Evolutionary conservation across 805 yeast genomes (phyloP).

Genomic region (Ogataea minuta): DNA sequence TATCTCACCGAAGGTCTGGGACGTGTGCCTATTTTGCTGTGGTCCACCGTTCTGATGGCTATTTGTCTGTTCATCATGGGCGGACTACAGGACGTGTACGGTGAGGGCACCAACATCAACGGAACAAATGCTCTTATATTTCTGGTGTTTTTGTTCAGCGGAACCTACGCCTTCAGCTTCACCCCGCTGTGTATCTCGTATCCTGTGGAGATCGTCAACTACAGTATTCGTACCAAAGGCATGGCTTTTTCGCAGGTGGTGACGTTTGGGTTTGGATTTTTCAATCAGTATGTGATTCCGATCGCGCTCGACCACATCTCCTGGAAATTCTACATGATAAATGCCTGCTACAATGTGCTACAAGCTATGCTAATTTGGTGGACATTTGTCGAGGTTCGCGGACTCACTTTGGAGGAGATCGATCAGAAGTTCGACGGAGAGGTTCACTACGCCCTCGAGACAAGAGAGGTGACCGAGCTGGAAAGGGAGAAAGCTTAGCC

Average conservation of each 20-base stretch:
- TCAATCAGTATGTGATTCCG: conserved; percentile 31
- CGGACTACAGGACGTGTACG: conserved; percentile 23
- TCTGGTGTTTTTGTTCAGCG: conserved; percentile 26
- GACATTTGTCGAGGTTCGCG: conserved; percentile 29
- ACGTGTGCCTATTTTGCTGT: conserved; percentile 22
- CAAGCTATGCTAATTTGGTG: conserved; percentile 25
- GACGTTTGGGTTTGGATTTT: conserved; percentile 26
- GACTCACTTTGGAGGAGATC: conserved; percentile 30
- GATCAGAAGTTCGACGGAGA: conserved; percentile 29
- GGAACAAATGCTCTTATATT: conserved; percentile 28
- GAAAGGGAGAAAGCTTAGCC: conserved; percentile 2
- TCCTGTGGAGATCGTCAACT: conserved; percentile 28
- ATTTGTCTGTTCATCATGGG: conserved; percentile 29
- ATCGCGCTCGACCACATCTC: conserved; percentile 28
- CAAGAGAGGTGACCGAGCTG: not conserved
- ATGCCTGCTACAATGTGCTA: conserved; percentile 25
- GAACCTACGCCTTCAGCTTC: conserved; percentile 26
- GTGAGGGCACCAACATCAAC: conserved; percentile 20
- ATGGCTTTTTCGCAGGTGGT: conserved; percentile 28
- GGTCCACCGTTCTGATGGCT: conserved; percentile 27
- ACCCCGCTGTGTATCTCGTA: conserved; percentile 29
- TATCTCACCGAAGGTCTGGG: conserved; percentile 28
- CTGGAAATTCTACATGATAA: conserved; percentile 27
- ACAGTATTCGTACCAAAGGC: conserved; percentile 28
- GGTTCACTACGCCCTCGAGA: conserved; percentile 12